Evolutionary conservation across 176 grass and related monocot species (phyloP), one percentile per base, ranked within the genome.

Genomic region (Aegilops bicornis): DNA sequence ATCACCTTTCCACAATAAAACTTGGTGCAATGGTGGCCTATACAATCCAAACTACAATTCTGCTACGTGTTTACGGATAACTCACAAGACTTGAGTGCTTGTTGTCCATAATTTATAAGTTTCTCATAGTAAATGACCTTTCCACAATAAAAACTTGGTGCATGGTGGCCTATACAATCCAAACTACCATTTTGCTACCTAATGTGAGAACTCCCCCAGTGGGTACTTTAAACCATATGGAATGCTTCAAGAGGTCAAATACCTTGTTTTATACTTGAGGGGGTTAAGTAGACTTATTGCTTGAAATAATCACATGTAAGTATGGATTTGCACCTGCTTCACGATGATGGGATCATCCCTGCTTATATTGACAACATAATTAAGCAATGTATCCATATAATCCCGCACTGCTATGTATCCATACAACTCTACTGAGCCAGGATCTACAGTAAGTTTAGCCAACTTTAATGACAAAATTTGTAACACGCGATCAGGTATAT

Each of bases 391-490:
- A 64, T 79, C 59, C 35, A 16, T 9, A 27, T 6, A 8, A 79
- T 64, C 78, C 36, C 13, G 59, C 15, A 63, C n/a, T 27, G 36
- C 77, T 64, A 79, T 42, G 14, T 79, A 64, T 64, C 59, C 59
- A 79, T 79, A 79, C n/a, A 79, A 33, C 36, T 79, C 4, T 9
- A 79, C 15, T 29, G 22, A 16, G 14, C 35, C 36, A 79, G 23
- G 3, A 27, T 62, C 33, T 20, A 17, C 22, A 64, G 0, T 1
- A 79, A 17, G 3, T 64, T 79, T 15, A 64, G n/a, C 59, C 78
- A 64, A 39, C 77, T 79, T 63, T 17, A 79, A 45, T 79, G 78
- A 64, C 22, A 63, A 79, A 79, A 64, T 11, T 63, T 79, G 78
- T 8, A 79, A 64, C 13, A 64, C 13, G n/a, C 2, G 4, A 29